These are phyloP conservation scores for Mortierella polycephala DNA, from an alignment of 371 early-diverging fungal genomes.

Conservation along the genomic window DNA sequence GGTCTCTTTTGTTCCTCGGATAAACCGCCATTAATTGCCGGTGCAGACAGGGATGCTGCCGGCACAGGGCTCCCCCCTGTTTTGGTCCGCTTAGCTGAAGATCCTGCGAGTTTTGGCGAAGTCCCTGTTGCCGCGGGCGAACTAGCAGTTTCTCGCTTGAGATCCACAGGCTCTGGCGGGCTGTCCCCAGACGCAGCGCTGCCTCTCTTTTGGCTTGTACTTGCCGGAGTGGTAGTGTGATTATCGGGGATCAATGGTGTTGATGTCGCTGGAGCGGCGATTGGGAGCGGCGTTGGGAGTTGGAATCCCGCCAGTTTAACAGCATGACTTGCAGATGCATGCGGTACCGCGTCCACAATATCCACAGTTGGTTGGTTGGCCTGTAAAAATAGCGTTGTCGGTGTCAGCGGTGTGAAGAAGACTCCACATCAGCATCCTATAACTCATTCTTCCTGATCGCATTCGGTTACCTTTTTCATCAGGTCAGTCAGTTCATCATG, in stretches of 20 bases:
- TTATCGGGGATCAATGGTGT: constrained; percentile 11
- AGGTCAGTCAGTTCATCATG: constrained; percentile 55
- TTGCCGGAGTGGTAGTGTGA: constrained; percentile 2
- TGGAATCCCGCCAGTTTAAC: constrained; percentile 70
- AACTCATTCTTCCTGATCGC: not conserved
- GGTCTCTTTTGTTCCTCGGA: constrained; percentile 18
- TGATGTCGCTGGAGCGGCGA: constrained; percentile 9
- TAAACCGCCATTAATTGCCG: not conserved
- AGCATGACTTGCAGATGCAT: constrained; percentile 54
- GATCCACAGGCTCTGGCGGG: constrained; percentile 23
- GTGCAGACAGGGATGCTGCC: not conserved
- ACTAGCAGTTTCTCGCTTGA: constrained; percentile 42
- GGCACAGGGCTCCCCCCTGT: constrained; percentile 20
- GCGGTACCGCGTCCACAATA: constrained; percentile 57
- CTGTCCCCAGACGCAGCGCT: constrained; percentile 7
- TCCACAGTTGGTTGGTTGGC: constrained; percentile 59
- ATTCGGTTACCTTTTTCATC: constrained; percentile 30
- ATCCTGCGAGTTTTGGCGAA: constrained; percentile 43
- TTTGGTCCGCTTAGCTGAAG: constrained; percentile 39
- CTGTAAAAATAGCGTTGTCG: constrained; percentile 11
- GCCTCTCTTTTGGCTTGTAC: constrained; percentile 13
- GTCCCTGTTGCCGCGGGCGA: constrained; percentile 42
- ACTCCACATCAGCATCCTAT: too few relatives aligned
- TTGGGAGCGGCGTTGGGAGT: constrained; percentile 55
- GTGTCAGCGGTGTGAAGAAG: not conserved